These are phyloP conservation scores for Stellera chamaejasme DNA, from an alignment of 345 rosid species.

Conservation along the genomic window DNA sequence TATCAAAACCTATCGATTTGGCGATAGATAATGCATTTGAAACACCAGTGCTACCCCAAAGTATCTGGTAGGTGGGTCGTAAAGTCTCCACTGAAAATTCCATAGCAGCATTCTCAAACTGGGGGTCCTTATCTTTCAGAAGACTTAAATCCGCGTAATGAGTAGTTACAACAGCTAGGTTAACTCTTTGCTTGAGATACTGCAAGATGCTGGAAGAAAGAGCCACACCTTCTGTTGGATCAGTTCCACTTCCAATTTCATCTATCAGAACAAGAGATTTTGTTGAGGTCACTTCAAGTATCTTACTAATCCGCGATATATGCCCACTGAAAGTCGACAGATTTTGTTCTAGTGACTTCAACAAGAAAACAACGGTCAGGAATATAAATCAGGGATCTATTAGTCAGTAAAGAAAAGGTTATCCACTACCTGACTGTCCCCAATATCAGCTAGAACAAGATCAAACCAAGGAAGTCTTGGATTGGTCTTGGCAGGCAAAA, in stretches of 20 bases:
- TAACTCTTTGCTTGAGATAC: slow-evolving; percentile 46
- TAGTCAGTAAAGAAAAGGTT: slow-evolving; percentile 13
- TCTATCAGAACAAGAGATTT: slow-evolving; percentile 87
- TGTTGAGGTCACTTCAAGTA: slow-evolving; percentile 58
- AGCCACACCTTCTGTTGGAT: slow-evolving; percentile 94
- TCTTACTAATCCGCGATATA: slow-evolving; percentile 56
- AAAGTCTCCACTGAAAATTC: slow-evolving; percentile 85
- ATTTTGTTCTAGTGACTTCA: slow-evolving; percentile 88
- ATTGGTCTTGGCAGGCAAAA: slow-evolving; percentile 65
- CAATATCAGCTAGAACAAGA: slow-evolving; percentile 85
- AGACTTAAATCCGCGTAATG: slow-evolving; percentile 86
- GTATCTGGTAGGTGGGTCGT: slow-evolving; percentile 68
- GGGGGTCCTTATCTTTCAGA: slow-evolving; percentile 62
- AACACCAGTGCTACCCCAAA: slow-evolving; percentile 79
- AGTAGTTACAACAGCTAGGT: slow-evolving; percentile 73
- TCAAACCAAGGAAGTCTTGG: slow-evolving; percentile 96
- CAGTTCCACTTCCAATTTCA: slow-evolving; percentile 94
- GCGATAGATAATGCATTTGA: slow-evolving; percentile 88
- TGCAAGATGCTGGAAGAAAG: slow-evolving; percentile 75
- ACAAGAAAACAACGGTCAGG: slow-evolving; percentile 35
- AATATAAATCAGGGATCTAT: slow-evolving; percentile 17
- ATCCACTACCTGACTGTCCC: slow-evolving; percentile 85
- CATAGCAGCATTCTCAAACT: slow-evolving; percentile 85
- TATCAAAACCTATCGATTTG: slow-evolving; percentile 68
- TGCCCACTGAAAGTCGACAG: slow-evolving; percentile 93